A percentile compares a stretch with the other conserved stretches of the same genome.
Conservation (phyloP, 2,329 filamentous ascomycete species). For the Pyrenophora teres region DNA sequence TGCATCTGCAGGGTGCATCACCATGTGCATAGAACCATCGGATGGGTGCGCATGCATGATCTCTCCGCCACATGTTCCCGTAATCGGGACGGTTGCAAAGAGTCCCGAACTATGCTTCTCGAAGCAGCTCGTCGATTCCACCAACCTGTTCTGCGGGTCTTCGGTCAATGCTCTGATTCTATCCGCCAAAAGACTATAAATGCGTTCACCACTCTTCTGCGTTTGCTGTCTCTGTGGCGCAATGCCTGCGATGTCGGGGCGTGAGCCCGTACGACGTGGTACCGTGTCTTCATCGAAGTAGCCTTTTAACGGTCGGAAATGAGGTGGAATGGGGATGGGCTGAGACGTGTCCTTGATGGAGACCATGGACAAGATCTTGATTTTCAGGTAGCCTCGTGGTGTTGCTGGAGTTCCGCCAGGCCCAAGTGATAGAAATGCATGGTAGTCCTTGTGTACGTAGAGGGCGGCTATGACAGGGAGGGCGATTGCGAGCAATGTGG, state of each 20-base stretch:
- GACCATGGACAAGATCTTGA: slow-evolving; percentile 74
- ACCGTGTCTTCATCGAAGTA: slow-evolving; percentile 60
- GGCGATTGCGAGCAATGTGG: slow-evolving; percentile 16
- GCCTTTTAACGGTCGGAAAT: slow-evolving; percentile 60
- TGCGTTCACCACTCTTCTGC: slow-evolving; percentile 63
- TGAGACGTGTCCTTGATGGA: slow-evolving; percentile 71
- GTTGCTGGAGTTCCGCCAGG: slow-evolving; percentile 81
- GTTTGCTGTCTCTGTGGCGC: slow-evolving; percentile 80
- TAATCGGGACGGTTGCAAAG: slow-evolving; percentile 69
- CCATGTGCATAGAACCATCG: slow-evolving; percentile 79
- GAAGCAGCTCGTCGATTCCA: slow-evolving; percentile 70
- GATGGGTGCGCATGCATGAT: slow-evolving; percentile 78
- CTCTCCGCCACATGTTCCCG: slow-evolving; percentile 77
- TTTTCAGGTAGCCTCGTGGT: slow-evolving; percentile 71
- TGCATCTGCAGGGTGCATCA: slow-evolving; percentile 78
- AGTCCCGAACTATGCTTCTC: slow-evolving; percentile 82
- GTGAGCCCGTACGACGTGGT: slow-evolving; percentile 64
- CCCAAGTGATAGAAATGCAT: slow-evolving; percentile 75
- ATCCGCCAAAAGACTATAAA: slow-evolving; percentile 45
- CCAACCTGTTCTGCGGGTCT: slow-evolving; percentile 37
- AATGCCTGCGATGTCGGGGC: slow-evolving; percentile 73
- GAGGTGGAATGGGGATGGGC: slow-evolving; percentile 59
- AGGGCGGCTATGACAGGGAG: slow-evolving; percentile 35
- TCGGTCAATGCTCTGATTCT: slow-evolving; percentile 27
- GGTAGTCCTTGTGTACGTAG: slow-evolving; percentile 70